Percentiles rank a stretch among this genome's conserved stretches.
These are phyloP conservation scores for Flaveria linearis DNA, from an alignment of 129 eudicot species.

Conservation along the genomic window DNA sequence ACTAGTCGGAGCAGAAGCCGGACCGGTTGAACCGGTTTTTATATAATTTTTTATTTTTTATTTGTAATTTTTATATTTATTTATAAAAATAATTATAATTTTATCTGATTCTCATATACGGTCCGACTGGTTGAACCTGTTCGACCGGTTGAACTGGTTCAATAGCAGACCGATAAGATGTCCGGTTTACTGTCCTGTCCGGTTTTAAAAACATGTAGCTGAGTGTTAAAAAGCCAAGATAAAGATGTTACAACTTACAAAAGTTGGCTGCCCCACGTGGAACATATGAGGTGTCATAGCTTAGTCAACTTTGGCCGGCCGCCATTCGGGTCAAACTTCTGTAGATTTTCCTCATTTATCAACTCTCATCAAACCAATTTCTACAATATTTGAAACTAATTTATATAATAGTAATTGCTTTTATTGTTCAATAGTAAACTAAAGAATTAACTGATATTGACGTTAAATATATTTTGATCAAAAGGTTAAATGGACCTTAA, in stretches of 20 bases:
- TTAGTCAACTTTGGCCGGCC: slow-evolving; percentile 27
- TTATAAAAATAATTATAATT: too few species aligned
- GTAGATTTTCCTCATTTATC: neutral
- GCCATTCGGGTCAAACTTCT: slow-evolving; percentile 5
- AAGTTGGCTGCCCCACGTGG: slow-evolving; percentile 6
- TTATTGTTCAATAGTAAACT: neutral
- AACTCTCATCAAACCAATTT: neutral
- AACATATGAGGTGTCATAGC: neutral
- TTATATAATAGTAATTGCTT: neutral
- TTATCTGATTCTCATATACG: too few species aligned
- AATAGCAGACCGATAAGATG: too few species aligned
- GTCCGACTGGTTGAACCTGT: too few species aligned
- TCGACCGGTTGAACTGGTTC: too few species aligned
- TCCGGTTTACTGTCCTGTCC: too few species aligned
- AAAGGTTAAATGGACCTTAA: neutral
- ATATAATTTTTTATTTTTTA: too few species aligned
- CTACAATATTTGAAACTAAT: neutral
- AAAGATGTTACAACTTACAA: neutral
- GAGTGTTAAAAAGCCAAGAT: neutral
- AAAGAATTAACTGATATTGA: neutral
- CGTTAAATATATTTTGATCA: neutral
- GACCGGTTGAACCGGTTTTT: too few species aligned
- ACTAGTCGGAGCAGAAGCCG: too few species aligned
- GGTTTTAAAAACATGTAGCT: too few species aligned
- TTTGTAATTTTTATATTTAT: too few species aligned